Base-by-base conservation (phyloP, 805 yeast species). In the Ogataea saltuana region DNA sequence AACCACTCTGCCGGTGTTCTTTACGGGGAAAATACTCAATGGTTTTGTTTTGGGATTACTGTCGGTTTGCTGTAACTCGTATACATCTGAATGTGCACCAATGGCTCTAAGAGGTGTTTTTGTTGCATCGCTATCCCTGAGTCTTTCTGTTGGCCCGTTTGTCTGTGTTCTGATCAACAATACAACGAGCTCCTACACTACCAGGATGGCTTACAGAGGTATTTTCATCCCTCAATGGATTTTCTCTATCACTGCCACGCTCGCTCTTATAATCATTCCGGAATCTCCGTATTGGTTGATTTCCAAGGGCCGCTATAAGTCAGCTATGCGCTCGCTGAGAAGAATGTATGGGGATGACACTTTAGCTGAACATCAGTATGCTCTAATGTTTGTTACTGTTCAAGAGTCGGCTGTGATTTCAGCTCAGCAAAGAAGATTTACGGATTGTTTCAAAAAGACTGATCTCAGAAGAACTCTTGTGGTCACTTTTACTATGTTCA, bases 51-150 rank as follows among this genome's bases (percentile, higher is more conserved):
- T 73, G 67, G 79, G 79, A 39, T 62, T 65, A 9, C 63, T 72
- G 48, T 67, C 64, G n/a, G 63, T 73, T 11, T 51, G 67, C 49
- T 61, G 69, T 7, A 63, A 66, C 1, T 55, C 74, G 4, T 74
- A 72, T 50, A 67, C 71, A 10, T 63, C 75, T 12, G 78, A 74
- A 44, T 67, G 77, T 23, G 69, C 78, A 47, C 83, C 83, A 0
- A 53, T 74, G 12, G 70, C 70, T 8, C 63, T 80, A 44, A 67
- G 84, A 46, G 65, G 68, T 37, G 74, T 72, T 49, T 61, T 46
- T 35, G 54, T 64, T 4, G 64, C 75, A 13, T 65, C 62, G 32
- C 59, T 67, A 30, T 72, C 72, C 28, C 68, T 70, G 33, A 65
- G 72, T 41, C 60, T 72, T 58, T 33, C 39, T 37, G 30, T 49